Conservation (phyloP, 164 flowering plant species). For the Aristolochia contorta region DNA sequence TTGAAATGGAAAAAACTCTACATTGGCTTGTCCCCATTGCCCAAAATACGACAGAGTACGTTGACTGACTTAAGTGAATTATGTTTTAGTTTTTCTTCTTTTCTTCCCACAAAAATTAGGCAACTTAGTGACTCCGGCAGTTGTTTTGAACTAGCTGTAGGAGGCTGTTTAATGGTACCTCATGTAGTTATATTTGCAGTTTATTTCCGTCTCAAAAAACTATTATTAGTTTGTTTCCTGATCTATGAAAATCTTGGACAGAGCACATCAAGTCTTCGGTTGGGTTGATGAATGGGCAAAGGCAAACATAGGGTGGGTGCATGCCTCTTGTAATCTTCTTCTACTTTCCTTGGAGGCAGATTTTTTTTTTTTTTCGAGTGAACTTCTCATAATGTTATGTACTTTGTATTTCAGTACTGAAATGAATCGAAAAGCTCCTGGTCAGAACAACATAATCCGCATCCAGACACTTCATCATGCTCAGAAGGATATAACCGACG, state of each 20-base stretch:
- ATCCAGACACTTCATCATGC: conserved; percentile 93
- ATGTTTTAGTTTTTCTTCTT: background rate
- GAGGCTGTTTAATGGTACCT: background rate
- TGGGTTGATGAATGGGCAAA: conserved; percentile 99
- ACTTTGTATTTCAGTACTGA: conserved; percentile 5
- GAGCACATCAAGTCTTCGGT: conserved; percentile 99
- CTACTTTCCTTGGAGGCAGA: background rate
- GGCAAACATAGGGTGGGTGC: conserved; percentile 89
- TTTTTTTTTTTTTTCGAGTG: background rate
- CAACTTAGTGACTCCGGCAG: too few species aligned
- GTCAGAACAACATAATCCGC: conserved; percentile 50
- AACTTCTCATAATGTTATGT: background rate
- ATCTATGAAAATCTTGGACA: conserved; percentile 18
- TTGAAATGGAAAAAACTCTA: conserved; percentile 95
- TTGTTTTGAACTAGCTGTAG: background rate
- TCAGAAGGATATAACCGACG: conserved; percentile 74
- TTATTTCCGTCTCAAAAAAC: too few species aligned
- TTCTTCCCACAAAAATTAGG: background rate
- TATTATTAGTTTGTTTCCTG: background rate
- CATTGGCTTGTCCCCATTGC: conserved; percentile 98
- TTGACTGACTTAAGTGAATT: background rate
- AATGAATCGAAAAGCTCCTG: conserved; percentile 35
- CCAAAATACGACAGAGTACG: conserved; percentile 85
- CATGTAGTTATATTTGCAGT: background rate
- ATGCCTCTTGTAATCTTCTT: background rate